phyloP scores from a whole-genome alignment of 2,329 filamentous ascomycete genomes.

The Trichophyton verrucosum region DNA sequence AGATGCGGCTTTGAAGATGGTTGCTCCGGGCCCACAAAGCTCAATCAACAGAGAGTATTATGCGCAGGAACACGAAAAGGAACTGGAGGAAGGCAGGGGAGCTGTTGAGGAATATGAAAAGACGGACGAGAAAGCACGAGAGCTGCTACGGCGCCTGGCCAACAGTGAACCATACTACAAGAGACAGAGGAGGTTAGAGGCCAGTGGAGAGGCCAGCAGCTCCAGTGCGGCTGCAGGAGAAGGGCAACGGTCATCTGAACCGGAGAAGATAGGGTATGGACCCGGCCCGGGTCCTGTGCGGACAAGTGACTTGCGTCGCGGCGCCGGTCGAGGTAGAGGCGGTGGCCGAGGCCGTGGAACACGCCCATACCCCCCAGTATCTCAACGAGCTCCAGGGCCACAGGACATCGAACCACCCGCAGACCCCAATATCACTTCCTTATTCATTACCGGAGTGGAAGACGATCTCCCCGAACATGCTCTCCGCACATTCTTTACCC shows the following conservation, averaged over 20 bases:
- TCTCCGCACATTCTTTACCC: constrained; percentile 78
- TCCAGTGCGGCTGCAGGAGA: constrained; percentile 19
- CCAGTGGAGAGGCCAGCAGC: constrained; percentile 33
- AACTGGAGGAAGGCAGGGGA: constrained; percentile 81
- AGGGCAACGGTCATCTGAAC: constrained; percentile 32
- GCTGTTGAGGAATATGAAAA: constrained; percentile 87
- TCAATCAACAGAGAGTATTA: constrained; percentile 95
- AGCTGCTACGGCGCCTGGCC: constrained; percentile 70
- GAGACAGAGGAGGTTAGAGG: constrained; percentile 64
- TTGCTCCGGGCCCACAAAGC: constrained; percentile 81
- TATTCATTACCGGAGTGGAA: constrained; percentile 91
- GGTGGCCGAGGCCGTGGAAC: constrained; percentile 39
- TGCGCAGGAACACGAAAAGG: constrained; percentile 90
- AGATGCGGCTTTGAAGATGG: constrained; percentile 95
- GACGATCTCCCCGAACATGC: constrained; percentile 91
- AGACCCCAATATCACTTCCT: constrained; percentile 76
- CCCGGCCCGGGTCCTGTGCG: constrained; percentile 67
- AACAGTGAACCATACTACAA: constrained; percentile 92
- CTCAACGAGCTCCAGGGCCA: constrained; percentile 65
- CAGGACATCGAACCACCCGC: constrained; percentile 76
- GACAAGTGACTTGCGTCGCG: constrained; percentile 47
- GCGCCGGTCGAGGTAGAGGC: constrained; percentile 36
- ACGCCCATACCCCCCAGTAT: constrained; percentile 54
- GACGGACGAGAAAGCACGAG: constrained; percentile 90
- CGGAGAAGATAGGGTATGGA: constrained; percentile 30